Evolutionary conservation across 106 monocot species (phyloP), one percentile per base, ranked within the genome.

Genomic region (Apostasia shenzhenica): DNA sequence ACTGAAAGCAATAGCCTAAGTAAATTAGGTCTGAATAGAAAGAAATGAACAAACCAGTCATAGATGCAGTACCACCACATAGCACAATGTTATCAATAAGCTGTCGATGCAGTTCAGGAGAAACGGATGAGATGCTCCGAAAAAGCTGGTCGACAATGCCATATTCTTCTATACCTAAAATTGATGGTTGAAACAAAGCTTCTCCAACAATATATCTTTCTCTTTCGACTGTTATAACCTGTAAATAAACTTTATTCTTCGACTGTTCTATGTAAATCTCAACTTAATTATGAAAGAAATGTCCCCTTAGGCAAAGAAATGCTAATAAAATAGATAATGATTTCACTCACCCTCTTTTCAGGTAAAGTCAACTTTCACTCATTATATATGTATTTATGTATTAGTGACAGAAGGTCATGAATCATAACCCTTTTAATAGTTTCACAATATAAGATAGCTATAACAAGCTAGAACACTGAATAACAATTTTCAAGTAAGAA

Each of bases 111-210:
- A 93, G 82, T 55, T 99, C 99, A n/a, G 89, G 87, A 64, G 93
- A 76, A 59, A 99, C 92, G 61, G 70, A 87, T 51, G 83, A 93
- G 70, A 93, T 86, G 71, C 92, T 75, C n/a, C 81, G 80, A 45
- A 99, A 83, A 43, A 95, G 84, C 74, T 97, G 97, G 6, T 97
- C 92, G 63, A 97, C 92, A 69, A 97, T 82, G 8, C 97, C 97
- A 83, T 87, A 85, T 70, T 92, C 89, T 70, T 97, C 89, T 63
- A 94, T 71, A 13, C 87, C 90, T 61, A 94, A 83, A 39, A 94
- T 83, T 41, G 79, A 80, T 72, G 94, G 94, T 58, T 90, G 86
- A 77, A 94, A 94, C 40, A 97, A 67, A 76, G 97, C 97, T 81
- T 97, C 97, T 63, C 97, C 92, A 73, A 92, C 89, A 81, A 85